phyloP scores from a whole-genome alignment of 1,284 basidiomycete species.

The Hemileia vastatrix region DNA sequence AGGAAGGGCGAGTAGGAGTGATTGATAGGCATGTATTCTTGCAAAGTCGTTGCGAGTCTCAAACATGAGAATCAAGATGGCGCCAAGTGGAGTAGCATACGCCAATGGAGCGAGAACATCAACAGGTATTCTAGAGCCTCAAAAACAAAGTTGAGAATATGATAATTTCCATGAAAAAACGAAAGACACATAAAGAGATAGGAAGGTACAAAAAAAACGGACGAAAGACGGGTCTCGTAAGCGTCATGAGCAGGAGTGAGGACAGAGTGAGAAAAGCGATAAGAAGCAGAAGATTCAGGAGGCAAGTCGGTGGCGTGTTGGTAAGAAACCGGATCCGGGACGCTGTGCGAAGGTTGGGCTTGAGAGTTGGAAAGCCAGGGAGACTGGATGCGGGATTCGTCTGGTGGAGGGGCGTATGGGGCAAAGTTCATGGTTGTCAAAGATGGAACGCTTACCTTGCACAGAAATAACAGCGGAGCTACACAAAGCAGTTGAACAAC shows the following conservation, averaged over 20 bases:
- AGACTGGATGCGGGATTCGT: constrained; percentile 4
- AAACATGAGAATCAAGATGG: constrained; percentile 10
- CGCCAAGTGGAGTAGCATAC: constrained; percentile 17
- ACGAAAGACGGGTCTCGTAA: too few relatives aligned
- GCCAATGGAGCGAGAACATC: constrained; percentile 15
- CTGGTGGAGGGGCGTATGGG: constrained; percentile 21
- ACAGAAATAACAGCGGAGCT: too few relatives aligned
- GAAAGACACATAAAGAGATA: too few relatives aligned
- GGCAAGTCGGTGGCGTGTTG: too few relatives aligned
- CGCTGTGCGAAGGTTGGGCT: background rate
- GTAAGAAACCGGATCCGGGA: too few relatives aligned
- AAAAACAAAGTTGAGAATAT: too few relatives aligned
- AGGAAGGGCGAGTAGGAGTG: constrained; percentile 18
- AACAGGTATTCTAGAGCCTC: too few relatives aligned
- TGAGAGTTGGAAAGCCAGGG: background rate
- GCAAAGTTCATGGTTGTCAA: constrained; percentile 20
- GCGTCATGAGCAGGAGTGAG: too few relatives aligned
- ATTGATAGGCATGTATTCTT: constrained; percentile 22
- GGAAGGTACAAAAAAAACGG: too few relatives aligned
- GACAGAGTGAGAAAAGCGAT: background rate
- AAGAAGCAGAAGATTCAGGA: background rate
- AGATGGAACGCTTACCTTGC: too few relatives aligned
- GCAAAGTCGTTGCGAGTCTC: constrained; percentile 21
- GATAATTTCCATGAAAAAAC: too few relatives aligned
- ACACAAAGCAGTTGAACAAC: too few relatives aligned